A percentile compares a stretch with the other conserved stretches of the same genome.
These are phyloP conservation scores for Macaranga tanarius DNA, from an alignment of 441 rosid species.

Conservation along the genomic window DNA sequence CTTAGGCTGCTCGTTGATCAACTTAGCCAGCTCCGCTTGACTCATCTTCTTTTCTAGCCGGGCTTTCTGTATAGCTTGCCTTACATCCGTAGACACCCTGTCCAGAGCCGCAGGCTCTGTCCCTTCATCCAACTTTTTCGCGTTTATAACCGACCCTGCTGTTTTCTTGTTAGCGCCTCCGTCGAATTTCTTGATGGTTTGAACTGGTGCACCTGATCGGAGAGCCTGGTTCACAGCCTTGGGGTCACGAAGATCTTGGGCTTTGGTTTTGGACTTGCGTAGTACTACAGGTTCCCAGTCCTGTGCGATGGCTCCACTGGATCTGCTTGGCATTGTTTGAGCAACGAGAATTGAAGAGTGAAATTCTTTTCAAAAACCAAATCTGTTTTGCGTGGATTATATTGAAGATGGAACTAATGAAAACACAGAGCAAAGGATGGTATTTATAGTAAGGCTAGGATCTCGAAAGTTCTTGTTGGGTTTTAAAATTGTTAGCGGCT, in stretches of 20 bases:
- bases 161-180: constrained; percentile 70
- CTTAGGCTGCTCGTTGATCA: constrained; percentile 69
- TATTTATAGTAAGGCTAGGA: constrained; percentile 26
- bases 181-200: constrained; percentile 67
- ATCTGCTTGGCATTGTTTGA: constrained; percentile 64
- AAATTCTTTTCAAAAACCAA: too few relatives aligned
- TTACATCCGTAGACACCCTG: constrained; percentile 55
- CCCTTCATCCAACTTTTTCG: constrained; percentile 69
- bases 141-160: constrained; percentile 38
- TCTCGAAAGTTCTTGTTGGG: constrained; percentile 43
- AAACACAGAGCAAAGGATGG: too few relatives aligned
- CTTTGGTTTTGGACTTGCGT: constrained; percentile 58
- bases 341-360: not conserved
- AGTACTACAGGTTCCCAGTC: constrained; percentile 88
- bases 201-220: constrained; percentile 57
- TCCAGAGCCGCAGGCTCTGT: constrained; percentile 67
- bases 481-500: not conserved
- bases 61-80: constrained; percentile 69
- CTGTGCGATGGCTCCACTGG: constrained; percentile 56
- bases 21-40: constrained; percentile 77
- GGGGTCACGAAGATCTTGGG: constrained; percentile 64
- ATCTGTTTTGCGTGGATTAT: too few relatives aligned
- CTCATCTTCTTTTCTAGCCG: constrained; percentile 83
- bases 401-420: too few relatives aligned
- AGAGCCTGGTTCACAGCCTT: constrained; percentile 82